phyloP scores from a whole-genome alignment of 352 stramenopile genomes.

The Thalassiosira ordinaria region DNA sequence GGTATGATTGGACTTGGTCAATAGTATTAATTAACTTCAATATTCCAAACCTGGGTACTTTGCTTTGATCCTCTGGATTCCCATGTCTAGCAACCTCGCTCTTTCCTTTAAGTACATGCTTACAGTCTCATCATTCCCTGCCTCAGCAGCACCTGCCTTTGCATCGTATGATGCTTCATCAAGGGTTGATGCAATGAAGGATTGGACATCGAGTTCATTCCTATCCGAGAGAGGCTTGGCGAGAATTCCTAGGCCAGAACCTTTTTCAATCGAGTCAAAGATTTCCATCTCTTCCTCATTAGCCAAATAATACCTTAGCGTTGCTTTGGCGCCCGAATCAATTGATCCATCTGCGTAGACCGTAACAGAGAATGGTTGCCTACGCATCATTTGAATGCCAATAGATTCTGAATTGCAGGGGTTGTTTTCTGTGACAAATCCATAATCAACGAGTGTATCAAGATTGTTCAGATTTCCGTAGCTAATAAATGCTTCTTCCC shows the following conservation, averaged over 20 bases:
- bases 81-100: conserved; percentile 49
- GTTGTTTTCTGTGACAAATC: conserved; percentile 74
- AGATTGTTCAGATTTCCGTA: conserved; percentile 80
- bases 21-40: too few species aligned
- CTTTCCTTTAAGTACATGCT: conserved; percentile 63
- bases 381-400: conserved; percentile 62
- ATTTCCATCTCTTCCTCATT: conserved; percentile 61
- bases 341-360: conserved; percentile 66
- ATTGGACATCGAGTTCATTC: conserved; percentile 74
- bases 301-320: conserved; percentile 62
- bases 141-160: conserved; percentile 48
- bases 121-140: too few species aligned
- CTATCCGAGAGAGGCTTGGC: conserved; percentile 64
- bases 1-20: too few species aligned
- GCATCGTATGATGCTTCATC: conserved; percentile 62
- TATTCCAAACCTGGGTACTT: conserved; percentile 60
- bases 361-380: conserved; percentile 52
- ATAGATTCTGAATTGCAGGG: conserved; percentile 70
- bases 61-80: conserved; percentile 53
- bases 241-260: conserved; percentile 39
- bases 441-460: conserved; percentile 78
- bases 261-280: conserved; percentile 44
- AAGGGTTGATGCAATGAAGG: conserved; percentile 71
- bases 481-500: conserved; percentile 70
- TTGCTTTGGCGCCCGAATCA: conserved; percentile 54